Evolutionary conservation across 2,329 filamentous ascomycete species (phyloP), one percentile per base, ranked within the genome.

Genomic region (Stachybotrys chlorohalonatus): DNA sequence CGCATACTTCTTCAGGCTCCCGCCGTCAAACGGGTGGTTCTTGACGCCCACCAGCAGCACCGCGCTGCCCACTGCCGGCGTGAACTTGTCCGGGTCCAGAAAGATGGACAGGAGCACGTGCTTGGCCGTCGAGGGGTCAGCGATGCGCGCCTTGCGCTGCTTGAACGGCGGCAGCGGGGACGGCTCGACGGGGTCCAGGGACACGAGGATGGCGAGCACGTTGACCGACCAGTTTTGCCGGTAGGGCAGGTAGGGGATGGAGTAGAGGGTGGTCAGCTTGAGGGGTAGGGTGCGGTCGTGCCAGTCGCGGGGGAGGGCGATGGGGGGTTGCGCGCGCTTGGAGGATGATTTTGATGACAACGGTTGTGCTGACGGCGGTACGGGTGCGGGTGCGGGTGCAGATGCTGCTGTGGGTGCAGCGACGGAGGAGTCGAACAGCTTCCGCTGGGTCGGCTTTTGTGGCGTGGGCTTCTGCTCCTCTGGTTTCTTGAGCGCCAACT

Each of bases 221-320:
- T 82, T 82, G 63, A 78, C 73, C 49, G 75, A 76, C 79, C 79
- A 83, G 62, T 83, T 83, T 56, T 82, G 78, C 53, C 75, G 75
- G 65, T 79, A 82, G 1, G 79, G 79, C 1, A 83, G 71, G 56
- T 74, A 68, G 0, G 79, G 76, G 51, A 83, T 76, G 7, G 73
- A 68, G 50, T 70, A 70, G 11, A 83, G 69, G 4, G 71, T 70
- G 0, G 79, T 82, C 31, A 83, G 74, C 58, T 78, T 81, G 15
- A 81, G 68, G 0, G 79, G 76, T 0, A 65, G 68, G 31, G 70
- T 69, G 0, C 65, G 69, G 52, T 76, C 63, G 52, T 72, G 68
- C 66, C 72, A 74, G 52, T 73, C 68, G 56, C 70, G 72, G 3
- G 75, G 68, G 3, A 75, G 64, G 3, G 70, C 67, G 24, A 75